These are phyloP conservation scores for Quercus aquifolioides DNA, from an alignment of 306 rosid genomes.

Conservation along the genomic window DNA sequence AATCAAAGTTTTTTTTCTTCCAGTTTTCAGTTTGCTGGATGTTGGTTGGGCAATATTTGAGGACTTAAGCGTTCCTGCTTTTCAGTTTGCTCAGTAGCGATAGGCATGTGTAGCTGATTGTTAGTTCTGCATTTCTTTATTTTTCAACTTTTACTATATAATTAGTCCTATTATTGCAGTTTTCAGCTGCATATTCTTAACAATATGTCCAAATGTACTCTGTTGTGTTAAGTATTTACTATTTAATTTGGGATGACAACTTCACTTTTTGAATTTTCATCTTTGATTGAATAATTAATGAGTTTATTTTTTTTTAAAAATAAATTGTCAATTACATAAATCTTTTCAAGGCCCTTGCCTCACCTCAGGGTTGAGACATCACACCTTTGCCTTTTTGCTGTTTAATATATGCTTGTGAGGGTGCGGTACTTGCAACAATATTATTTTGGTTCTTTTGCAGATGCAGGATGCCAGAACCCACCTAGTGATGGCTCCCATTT, in stretches of 20 bases:
- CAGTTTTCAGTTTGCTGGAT: not conserved
- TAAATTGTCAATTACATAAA: not conserved
- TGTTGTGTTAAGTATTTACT: not conserved
- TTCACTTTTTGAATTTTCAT: not conserved
- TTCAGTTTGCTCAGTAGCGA: not conserved
- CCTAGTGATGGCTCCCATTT: not conserved
- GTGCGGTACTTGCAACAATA: not conserved
- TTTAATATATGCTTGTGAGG: not conserved
- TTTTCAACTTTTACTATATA: not conserved
- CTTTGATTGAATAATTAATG: not conserved
- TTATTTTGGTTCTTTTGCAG: not conserved
- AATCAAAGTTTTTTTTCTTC: not conserved
- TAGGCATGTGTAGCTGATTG: not conserved
- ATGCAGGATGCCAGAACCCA: not conserved
- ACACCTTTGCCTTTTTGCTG: not conserved
- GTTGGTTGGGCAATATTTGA: not conserved
- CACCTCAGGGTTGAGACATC: not conserved
- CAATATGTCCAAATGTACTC: not conserved
- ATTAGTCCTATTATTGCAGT: not conserved
- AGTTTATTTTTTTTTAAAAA: not conserved
- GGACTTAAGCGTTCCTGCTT: not conserved
- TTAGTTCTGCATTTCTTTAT: not conserved
- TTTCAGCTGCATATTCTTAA: not conserved
- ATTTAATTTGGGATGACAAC: not conserved
- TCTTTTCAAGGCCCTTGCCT: not conserved